Evolutionary conservation across 2,329 filamentous ascomycete species (phyloP), one percentile per base, ranked within the genome.

Genomic region (Beauveria bassiana): DNA sequence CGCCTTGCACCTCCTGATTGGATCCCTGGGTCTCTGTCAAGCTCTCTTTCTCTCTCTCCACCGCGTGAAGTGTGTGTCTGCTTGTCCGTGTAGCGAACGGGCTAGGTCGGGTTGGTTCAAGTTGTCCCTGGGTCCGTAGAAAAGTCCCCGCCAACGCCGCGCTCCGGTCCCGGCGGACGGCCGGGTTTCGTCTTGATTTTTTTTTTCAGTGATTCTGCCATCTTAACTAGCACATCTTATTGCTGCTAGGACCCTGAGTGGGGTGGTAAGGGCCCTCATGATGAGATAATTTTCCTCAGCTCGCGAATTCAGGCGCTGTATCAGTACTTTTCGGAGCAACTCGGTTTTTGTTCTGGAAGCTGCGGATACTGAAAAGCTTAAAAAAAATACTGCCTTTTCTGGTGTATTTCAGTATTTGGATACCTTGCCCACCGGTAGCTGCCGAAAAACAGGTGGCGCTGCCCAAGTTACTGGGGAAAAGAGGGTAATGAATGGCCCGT

Each of bases 81-180:
- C 10, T 34, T 22, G 31, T 14, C 45, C 31, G 56, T 50, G 56
- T 50, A 50, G 34, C 56, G 50, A 51, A 46, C 56, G 31, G 31
- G 31, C 31, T 43, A 59, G 34, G 31, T 46, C 34, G 46, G 56
- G 54, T 42, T 40, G 51, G 31, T 28, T 20, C 34, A 34, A 12
- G 31, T 34, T 40, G 38, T 9, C 20, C 14, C 31, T 43, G 52
- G 52, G 22, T 28, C 52, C 38, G 38, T 26, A 55, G 20, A 10
- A 28, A 43, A n/a, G 10, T 38, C 54, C 28, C 54, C 43, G 28
- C 56, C 46, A 9, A 18, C 24, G 45, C 56, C 56, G 46, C 38
- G 45, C 56, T 59, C 56, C 56, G 46, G 56, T 59, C 56, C 56
- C 56, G 56, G 56, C 56, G 24, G 24, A 24, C 24, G 45, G 31